Conservation (phyloP, 768 basidiomycete genomes). For the Russula lepida region DNA sequence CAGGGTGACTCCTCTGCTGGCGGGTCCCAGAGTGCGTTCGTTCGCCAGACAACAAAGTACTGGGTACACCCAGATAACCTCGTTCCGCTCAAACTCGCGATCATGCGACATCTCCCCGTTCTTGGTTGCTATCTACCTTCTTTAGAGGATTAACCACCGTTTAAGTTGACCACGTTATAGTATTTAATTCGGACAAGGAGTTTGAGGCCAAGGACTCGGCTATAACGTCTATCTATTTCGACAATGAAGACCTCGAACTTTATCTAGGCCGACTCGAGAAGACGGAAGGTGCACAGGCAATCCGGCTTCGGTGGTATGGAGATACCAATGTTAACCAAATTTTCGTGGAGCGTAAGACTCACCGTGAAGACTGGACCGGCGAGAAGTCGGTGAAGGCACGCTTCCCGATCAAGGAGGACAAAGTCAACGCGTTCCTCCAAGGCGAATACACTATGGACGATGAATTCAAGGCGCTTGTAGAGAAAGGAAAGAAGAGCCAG, state of each 20-base stretch:
- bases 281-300: constrained; percentile 96
- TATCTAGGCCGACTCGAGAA: constrained; percentile 97
- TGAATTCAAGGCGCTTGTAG: constrained; percentile 79
- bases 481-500: constrained; percentile 87
- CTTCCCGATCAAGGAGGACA: constrained; percentile 89
- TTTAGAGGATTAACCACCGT: neutral
- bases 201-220: constrained; percentile 84
- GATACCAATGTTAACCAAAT: constrained; percentile 76
- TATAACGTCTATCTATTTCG: constrained; percentile 96
- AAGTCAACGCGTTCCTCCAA: constrained; percentile 81
- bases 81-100: constrained; percentile 86
- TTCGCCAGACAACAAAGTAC: constrained; percentile 98
- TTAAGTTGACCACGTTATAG: constrained; percentile 34
- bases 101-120: constrained; percentile 87
- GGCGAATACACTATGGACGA: constrained; percentile 92
- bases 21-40: constrained; percentile 92
- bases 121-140: constrained; percentile 48
- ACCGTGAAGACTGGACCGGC: constrained; percentile 98
- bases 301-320: constrained; percentile 96
- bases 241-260: constrained; percentile 90
- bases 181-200: constrained; percentile 91
- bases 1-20: constrained; percentile 92
- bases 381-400: constrained; percentile 98
- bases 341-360: constrained; percentile 83
- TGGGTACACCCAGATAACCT: constrained; percentile 99